Evolutionary conservation across 2,329 filamentous ascomycete genomes (phyloP).

Genomic region (Remersonia thermophila): DNA sequence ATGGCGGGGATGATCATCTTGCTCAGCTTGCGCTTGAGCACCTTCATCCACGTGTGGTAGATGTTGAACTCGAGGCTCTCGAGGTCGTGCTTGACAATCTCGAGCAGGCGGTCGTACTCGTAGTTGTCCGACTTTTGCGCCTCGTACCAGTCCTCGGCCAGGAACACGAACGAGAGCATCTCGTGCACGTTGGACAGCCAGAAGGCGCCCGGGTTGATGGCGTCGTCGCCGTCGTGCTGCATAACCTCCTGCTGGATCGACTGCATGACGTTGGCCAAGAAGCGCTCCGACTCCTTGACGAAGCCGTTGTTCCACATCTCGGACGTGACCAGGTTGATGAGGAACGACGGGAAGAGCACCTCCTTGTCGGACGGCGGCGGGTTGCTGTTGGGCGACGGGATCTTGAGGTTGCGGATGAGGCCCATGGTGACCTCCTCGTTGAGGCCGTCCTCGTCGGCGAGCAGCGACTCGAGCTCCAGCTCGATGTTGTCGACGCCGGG

Average conservation of each 20-base stretch:
- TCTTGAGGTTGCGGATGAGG: constrained; percentile 91
- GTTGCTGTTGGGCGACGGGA: constrained; percentile 74
- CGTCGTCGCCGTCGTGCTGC: constrained; percentile 95
- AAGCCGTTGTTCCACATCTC: constrained; percentile 99
- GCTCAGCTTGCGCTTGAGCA: constrained; percentile 95
- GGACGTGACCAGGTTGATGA: constrained; percentile 97
- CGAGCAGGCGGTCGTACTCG: constrained; percentile 91
- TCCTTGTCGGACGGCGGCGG: constrained; percentile 95
- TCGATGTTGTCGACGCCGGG: constrained; percentile 83
- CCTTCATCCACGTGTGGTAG: constrained; percentile 99
- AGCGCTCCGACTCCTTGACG: constrained; percentile 97
- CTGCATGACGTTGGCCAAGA: constrained; percentile 98
- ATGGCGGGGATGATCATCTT: constrained; percentile 99
- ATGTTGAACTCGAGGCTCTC: constrained; percentile 99
- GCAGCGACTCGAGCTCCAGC: constrained; percentile 81
- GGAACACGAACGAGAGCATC: constrained; percentile 98
- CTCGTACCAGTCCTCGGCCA: constrained; percentile 99
- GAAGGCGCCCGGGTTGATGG: constrained; percentile 93
- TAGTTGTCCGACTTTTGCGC: constrained; percentile 99
- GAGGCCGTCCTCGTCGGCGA: constrained; percentile 88
- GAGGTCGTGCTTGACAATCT: constrained; percentile 98
- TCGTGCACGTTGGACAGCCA: constrained; percentile 99
- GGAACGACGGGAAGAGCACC: constrained; percentile 93
- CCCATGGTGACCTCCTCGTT: constrained; percentile 97
- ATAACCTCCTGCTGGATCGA: constrained; percentile 99